Conservation (phyloP, 2,329 filamentous ascomycete genomes). For the Aureobasidium melanogenum region DNA sequence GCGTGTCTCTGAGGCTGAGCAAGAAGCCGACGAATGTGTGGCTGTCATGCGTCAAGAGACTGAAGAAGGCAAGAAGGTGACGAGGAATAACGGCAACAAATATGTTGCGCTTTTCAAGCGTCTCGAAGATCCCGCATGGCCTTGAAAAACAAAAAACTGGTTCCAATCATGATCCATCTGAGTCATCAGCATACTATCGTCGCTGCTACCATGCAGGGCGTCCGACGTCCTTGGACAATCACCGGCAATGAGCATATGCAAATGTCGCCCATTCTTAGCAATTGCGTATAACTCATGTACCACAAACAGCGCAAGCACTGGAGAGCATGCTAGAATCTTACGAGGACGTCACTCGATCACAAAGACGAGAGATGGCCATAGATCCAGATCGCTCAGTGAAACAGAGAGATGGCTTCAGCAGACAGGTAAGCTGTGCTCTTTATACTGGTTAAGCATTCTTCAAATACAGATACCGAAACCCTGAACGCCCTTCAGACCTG, state of each 20-base stretch:
- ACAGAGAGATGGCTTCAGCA: not conserved
- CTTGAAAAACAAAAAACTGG: constrained; percentile 14
- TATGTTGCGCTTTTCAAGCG: constrained; percentile 84
- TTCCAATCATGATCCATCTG: not conserved
- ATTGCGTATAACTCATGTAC: not conserved
- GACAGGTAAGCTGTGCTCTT: not conserved
- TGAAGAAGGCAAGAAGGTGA: constrained; percentile 95
- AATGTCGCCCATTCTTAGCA: not conserved
- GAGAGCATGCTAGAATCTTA: not conserved
- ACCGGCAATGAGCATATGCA: not conserved
- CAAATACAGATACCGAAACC: not conserved
- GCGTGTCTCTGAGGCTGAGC: constrained; percentile 47
- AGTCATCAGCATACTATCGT: not conserved
- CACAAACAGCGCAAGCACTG: not conserved
- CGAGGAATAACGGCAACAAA: constrained; percentile 81
- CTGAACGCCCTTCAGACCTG: not conserved
- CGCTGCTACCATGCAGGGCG: not conserved
- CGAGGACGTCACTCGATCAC: not conserved
- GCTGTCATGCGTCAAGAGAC: constrained; percentile 72
- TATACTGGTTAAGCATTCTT: not conserved
- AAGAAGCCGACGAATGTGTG: constrained; percentile 54
- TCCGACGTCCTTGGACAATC: no score
- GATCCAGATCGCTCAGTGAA: not conserved
- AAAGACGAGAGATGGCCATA: not conserved
- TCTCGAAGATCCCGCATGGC: constrained; percentile 71